Base-by-base conservation (phyloP, 345 rosid genomes). In the Noccaea caerulescens region DNA sequence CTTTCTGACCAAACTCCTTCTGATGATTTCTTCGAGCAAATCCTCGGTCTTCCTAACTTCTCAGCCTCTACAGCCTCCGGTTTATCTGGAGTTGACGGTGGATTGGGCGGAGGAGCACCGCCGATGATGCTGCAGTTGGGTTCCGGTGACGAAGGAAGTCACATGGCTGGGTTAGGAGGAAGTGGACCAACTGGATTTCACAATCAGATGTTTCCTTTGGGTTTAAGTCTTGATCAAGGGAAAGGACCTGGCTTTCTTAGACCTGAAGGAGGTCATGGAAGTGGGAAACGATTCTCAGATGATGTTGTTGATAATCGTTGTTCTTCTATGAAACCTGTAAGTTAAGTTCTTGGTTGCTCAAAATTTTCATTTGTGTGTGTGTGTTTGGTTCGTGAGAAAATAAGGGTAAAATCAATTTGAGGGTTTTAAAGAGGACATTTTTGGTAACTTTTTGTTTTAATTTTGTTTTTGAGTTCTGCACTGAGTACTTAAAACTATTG, bases 1-100 rank as follows among this genome's bases (percentile, higher is more conserved):
- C 76, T 71, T 36, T 53, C 77, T 3, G 77, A 72, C 72, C 76
- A 58, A 77, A 43, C 87, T 25, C 79, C 93, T 3, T 16, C 83
- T 25, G 99, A 95, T 72, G 98, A 95, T 78, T 95, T 95, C 85
- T 80, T 95, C 54, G 97, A 88, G 74, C 98, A 90, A 80, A 86
- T 95, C 53, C 93, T 95, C 37, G 84, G 94, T 52, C 78, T 90
- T 44, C 92, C 83, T 13, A 84, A 75, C 84, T 94, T 87, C 74
- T 69, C 80, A 10, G 80, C 82, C 27, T 76, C 91, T 23, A 52
- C 90, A 1, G 96, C 83, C 10, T 62, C 85, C 1, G 85, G 90
- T 45, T 70, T 90, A 36, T 68, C 84, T 3, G 86, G 80, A 9
- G 71, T 76, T 27, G 88, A 87, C 57, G 81, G 78, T 1, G 84